Evolutionary conservation across 371 early-diverging fungal species (phyloP), one percentile per base, ranked within the genome.

Genomic region (Chytridium lagenaria): DNA sequence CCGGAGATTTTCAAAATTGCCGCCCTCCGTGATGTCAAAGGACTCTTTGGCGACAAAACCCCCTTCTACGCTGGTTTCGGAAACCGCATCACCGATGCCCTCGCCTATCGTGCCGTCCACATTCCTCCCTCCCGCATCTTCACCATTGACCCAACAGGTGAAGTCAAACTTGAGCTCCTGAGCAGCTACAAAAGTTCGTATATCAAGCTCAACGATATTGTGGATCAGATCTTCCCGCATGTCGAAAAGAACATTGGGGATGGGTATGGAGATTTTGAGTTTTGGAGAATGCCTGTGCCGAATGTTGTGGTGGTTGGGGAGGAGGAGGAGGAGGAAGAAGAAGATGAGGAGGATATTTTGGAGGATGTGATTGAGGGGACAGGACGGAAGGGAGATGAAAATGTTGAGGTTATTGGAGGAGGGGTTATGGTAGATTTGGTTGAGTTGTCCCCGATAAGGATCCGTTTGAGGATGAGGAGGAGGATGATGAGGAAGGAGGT

Each of bases 21-120:
- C 0, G 96, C 95, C 77, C 83, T 99, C 50, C 87, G 93, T n/a
- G 96, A 97, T 75, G 93, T 99, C 50, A 87, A 91, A 67, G 81
- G 90, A 1, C 79, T 99, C 28, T 98, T 98, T 87, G 92, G 88
- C 31, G 76, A 81, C 26, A 70, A 59, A 30, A 91, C 90, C 70
- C 96, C 98, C 0, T 99, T 99, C 76, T 95, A 95, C 81, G 98
- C 99, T 22, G 99, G 99, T 0, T 99, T 99, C 80, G 99, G 99
- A 37, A 99, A 99, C 78, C 91, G 95, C 59, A 92, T 94, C 59
- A 95, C 95, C 10, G 96, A 95, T 81, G 96, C 98, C 15, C 87
- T 97, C 49, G 94, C 97, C 0, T 99, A 99, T 81, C 92, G 97
- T 69, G 90, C 91, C 59, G 96, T 99, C 39, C 91, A 93, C 76